phyloP scores from a whole-genome alignment of 495 filamentous ascomycete species.

The Neurospora hispaniola region DNA sequence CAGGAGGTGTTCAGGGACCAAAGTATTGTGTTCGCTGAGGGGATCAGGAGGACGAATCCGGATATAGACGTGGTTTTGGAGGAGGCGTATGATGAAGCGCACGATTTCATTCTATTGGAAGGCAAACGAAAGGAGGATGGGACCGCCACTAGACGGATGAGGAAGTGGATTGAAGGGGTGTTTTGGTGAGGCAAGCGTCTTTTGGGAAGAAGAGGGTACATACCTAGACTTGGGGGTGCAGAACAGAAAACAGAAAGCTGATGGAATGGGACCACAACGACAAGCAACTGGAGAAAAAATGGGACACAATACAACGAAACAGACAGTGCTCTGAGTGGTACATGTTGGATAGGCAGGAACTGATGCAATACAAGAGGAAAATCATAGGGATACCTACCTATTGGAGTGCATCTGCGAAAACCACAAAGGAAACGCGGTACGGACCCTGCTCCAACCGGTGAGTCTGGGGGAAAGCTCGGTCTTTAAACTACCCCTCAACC shows the following conservation, averaged over 20 bases:
- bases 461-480: neutral
- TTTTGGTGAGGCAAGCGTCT: slow-evolving; percentile 1
- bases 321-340: neutral
- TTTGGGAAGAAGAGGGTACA: neutral
- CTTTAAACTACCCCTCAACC: neutral
- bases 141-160: slow-evolving; percentile 15
- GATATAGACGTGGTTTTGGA: slow-evolving; percentile 9
- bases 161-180: slow-evolving; percentile 8
- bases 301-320: too few species aligned
- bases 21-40: slow-evolving; percentile 7
- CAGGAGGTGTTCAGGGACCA: slow-evolving; percentile 17
- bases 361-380: too few species aligned
- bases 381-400: too few species aligned
- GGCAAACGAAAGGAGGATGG: slow-evolving; percentile 7
- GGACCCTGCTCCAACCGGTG: neutral
- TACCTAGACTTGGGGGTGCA: neutral
- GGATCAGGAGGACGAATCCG: slow-evolving; percentile 3
- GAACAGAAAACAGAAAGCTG: neutral
- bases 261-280: too few species aligned
- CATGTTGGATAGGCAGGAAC: neutral
- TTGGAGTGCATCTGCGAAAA: too few species aligned
- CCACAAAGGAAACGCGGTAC: too few species aligned
- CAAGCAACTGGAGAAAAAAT: too few species aligned
- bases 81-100: slow-evolving; percentile 9
- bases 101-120: slow-evolving; percentile 19